These are phyloP conservation scores for Tetrahymena elliotti DNA, from an alignment of 73 alveolate genomes.

Conservation along the genomic window DNA sequence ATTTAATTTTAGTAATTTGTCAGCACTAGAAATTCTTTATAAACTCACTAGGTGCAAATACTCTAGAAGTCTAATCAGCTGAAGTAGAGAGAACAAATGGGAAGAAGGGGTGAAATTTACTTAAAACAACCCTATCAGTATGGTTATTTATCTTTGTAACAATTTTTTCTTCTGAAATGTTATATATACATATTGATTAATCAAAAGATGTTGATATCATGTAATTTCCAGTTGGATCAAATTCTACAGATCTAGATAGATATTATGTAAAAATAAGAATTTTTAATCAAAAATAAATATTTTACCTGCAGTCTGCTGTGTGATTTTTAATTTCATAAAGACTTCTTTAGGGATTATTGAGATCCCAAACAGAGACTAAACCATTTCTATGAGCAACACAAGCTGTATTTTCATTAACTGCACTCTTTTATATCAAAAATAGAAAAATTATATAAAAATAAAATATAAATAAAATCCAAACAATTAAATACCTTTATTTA, in stretches of 20 bases:
- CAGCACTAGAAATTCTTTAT: neutral
- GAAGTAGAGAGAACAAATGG: constrained; percentile 74
- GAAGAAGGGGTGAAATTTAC: constrained; percentile 74
- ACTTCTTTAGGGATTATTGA: constrained; percentile 13
- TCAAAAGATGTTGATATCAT: constrained; percentile 47
- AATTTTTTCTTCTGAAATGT: constrained; percentile 16
- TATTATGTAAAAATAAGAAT: neutral
- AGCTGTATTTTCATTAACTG: constrained; percentile 2
- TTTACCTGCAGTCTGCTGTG: constrained; percentile 37
- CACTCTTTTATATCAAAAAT: neutral
- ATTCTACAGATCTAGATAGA: constrained; percentile 48
- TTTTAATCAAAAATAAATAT: neutral
- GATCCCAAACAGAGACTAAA: constrained; percentile 46
- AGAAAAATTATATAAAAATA: neutral
- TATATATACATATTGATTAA: constrained; percentile 21
- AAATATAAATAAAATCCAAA: no score
- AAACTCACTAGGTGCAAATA: constrained; percentile 44
- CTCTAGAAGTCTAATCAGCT: constrained; percentile 78
- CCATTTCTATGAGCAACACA: constrained; percentile 58
- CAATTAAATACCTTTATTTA: neutral
- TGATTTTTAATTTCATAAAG: constrained; percentile 22
- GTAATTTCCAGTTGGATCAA: constrained; percentile 47
- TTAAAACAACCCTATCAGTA: constrained; percentile 47
- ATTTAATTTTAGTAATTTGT: neutral
- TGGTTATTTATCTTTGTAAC: constrained; percentile 29